Percentiles rank a stretch among this genome's conserved stretches.
phyloP scores from a whole-genome alignment of 371 early-diverging fungal species.

The Mucor racemosus region DNA sequence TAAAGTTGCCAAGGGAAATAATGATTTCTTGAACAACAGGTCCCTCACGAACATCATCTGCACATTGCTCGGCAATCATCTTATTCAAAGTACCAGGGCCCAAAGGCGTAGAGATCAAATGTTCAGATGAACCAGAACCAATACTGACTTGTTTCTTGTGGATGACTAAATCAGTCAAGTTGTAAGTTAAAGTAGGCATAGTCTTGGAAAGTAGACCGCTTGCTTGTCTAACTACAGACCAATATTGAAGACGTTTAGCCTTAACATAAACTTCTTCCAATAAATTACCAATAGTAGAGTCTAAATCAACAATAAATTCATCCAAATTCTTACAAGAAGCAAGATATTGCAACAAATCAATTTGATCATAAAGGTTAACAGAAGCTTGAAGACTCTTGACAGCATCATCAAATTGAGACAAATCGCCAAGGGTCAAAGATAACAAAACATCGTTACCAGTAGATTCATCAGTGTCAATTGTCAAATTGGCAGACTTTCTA shows the following conservation, averaged over 20 bases:
- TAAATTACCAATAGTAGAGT: conserved; percentile 66
- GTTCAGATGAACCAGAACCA: conserved; percentile 73
- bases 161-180: conserved; percentile 83
- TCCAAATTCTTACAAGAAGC: conserved; percentile 72
- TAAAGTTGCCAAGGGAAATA: conserved; percentile 78
- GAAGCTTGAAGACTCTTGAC: conserved; percentile 65
- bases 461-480: conserved; percentile 3
- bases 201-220: conserved; percentile 80
- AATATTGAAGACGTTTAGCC: conserved; percentile 73
- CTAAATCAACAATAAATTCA: conserved; percentile 51
- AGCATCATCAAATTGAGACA: conserved; percentile 65
- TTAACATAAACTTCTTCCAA: conserved; percentile 86
- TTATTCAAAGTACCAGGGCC: conserved; percentile 69
- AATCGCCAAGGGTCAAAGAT: conserved; percentile 72
- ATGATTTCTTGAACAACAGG: conserved; percentile 87
- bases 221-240: conserved; percentile 85
- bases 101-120: conserved; percentile 70
- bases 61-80: conserved; percentile 67
- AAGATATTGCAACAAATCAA: conserved; percentile 81
- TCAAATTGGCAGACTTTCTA: neutral
- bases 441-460: conserved; percentile 38
- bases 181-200: conserved; percentile 78
- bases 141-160: conserved; percentile 82
- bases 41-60: conserved; percentile 83
- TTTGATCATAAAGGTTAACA: conserved; percentile 83